These are phyloP conservation scores for Purpureocillium lavendulum DNA, from an alignment of 2,329 filamentous ascomycete genomes.

Conservation along the genomic window DNA sequence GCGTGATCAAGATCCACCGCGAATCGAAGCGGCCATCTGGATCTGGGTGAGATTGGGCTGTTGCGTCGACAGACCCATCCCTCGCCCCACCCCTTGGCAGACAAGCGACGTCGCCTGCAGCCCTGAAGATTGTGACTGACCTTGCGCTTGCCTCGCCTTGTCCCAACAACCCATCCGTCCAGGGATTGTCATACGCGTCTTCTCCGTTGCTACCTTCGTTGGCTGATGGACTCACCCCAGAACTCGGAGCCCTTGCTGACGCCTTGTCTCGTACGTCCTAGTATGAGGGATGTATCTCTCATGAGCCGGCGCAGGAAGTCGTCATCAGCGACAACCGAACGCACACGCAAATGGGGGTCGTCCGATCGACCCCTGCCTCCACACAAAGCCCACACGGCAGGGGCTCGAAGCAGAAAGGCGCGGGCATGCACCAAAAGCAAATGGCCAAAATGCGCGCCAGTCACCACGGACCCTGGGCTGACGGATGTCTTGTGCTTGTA, in stretches of 20 bases:
- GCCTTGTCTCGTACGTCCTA: neutral
- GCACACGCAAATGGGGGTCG: neutral
- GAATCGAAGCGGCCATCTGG: constrained; percentile 9
- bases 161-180: neutral
- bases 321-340: constrained; percentile 1
- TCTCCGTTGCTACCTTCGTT: neutral
- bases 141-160: neutral
- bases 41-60: constrained; percentile 12
- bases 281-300: neutral
- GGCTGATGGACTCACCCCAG: neutral
- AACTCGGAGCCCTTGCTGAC: neutral
- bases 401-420: neutral
- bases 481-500: constrained; percentile 4
- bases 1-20: constrained; percentile 12
- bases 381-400: neutral
- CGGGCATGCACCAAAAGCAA: neutral
- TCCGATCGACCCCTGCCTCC: neutral
- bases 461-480: constrained; percentile 1
- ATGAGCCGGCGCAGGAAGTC: neutral
- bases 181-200: neutral
- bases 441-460: neutral
- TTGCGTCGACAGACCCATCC: constrained; percentile 4
- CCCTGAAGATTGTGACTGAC: neutral
- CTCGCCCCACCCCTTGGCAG: neutral
- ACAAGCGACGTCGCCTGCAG: neutral